These are phyloP conservation scores for Linnemannia hyalina DNA, from an alignment of 192 early-diverging fungal genomes.

Conservation along the genomic window DNA sequence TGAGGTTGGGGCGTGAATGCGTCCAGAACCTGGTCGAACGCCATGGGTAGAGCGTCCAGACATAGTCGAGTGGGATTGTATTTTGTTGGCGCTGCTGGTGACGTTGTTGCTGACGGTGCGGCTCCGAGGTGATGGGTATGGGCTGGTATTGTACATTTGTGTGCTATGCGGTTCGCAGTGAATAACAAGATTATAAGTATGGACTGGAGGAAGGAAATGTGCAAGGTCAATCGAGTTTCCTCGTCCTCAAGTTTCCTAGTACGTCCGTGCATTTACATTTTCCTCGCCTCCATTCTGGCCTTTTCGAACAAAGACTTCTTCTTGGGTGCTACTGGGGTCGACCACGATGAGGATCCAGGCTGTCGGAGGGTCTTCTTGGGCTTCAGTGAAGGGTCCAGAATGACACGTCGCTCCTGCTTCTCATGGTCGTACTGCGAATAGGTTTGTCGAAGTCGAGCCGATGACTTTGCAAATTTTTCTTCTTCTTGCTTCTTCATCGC, in stretches of 20 bases:
- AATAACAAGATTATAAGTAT: neutral
- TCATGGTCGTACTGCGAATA: slow-evolving; percentile 44
- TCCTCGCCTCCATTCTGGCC: slow-evolving; percentile 47
- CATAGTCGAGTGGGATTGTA: neutral
- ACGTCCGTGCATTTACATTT: slow-evolving; percentile 18
- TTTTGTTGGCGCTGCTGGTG: neutral
- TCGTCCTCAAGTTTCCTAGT: neutral
- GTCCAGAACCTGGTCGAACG: neutral
- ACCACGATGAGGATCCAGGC: neutral
- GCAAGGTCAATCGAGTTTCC: neutral
- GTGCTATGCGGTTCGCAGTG: slow-evolving; percentile 8
- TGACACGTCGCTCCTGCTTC: slow-evolving; percentile 39
- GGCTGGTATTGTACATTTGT: slow-evolving; percentile 41
- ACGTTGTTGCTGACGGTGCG: neutral
- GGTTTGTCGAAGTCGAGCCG: slow-evolving; percentile 36
- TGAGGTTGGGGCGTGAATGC: slow-evolving; percentile 23
- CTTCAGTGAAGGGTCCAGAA: slow-evolving; percentile 38
- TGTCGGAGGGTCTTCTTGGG: slow-evolving; percentile 22
- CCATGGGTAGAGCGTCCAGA: neutral
- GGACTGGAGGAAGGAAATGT: neutral
- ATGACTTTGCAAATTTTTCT: slow-evolving; percentile 25
- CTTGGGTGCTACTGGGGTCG: slow-evolving; percentile 20
- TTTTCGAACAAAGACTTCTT: slow-evolving; percentile 52
- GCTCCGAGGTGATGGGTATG: slow-evolving; percentile 38
- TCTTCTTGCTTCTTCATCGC: slow-evolving; percentile 30